phyloP scores from a whole-genome alignment of 1,284 basidiomycete species.

The Garcileccinum viscosum region DNA sequence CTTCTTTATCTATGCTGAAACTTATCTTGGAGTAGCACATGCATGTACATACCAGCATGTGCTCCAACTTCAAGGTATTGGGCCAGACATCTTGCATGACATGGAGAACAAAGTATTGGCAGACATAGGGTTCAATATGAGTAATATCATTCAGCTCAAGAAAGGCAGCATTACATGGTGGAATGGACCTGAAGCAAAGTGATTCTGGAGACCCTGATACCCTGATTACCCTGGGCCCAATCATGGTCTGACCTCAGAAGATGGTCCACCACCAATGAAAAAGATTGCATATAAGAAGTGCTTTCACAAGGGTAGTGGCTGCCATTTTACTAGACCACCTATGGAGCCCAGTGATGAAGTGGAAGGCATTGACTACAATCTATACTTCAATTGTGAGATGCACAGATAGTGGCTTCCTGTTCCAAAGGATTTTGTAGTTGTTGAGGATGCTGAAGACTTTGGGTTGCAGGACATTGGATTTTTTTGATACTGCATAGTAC shows the following conservation, averaged over 20 bases:
- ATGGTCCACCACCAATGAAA: not conserved
- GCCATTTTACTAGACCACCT: not conserved
- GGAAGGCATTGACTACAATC: not conserved
- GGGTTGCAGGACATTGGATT: not conserved
- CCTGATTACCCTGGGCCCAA: too few relatives aligned
- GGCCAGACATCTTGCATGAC: not conserved
- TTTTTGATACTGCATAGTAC: not conserved
- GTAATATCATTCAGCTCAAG: not conserved
- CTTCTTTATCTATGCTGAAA: slow-evolving; percentile 13
- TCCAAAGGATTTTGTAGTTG: not conserved
- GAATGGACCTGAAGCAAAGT: not conserved
- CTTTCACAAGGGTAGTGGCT: not conserved
- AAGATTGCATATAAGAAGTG: not conserved
- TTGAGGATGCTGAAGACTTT: not conserved
- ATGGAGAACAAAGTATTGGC: not conserved
- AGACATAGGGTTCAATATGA: not conserved
- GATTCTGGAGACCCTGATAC: not conserved
- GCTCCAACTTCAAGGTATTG: not conserved
- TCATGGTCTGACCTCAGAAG: too few relatives aligned
- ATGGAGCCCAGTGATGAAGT: not conserved
- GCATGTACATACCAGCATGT: too few relatives aligned
- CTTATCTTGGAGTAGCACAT: not conserved
- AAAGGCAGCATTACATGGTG: not conserved
- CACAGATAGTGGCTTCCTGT: not conserved
- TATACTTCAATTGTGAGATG: not conserved